Base-by-base conservation (phyloP, 2,329 filamentous ascomycete genomes). In the Colletotrichum theobromicola region DNA sequence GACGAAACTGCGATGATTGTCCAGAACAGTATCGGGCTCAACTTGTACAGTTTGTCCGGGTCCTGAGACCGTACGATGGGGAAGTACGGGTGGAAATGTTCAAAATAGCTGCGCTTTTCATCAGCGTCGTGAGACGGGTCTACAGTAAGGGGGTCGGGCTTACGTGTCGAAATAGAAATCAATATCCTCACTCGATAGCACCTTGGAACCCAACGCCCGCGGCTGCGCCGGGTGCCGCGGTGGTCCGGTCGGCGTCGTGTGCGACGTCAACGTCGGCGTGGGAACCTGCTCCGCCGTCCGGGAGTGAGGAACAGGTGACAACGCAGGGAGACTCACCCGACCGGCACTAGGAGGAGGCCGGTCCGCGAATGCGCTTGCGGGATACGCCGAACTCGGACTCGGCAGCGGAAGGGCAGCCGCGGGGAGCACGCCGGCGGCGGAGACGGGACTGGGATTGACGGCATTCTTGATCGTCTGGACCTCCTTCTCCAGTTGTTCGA, bases 81-180 rank as follows among this genome's bases (percentile, higher is more conserved):
- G 61, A 90, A 84, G 76, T 88, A 89, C 4, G 85, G 85, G 70
- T 91, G 89, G 63, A 87, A 90, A 72, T 83, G 84, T 72, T 88
- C 85, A 74, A 91, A 86, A 77, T 88, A 90, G 71, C 87, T 89
- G 37, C n/a, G 5, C 18, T 10, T n/a, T 21, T 57, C 18, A 16
- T 55, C 21, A 42, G 18, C 13, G 15, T 37, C 28, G 5, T 10
- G 30, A n/a, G 18, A 21, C 2, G 13, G 7, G 9, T 35, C 8
- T 10, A 34, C 32, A 30, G 57, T 2, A n/a, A n/a, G 18, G 2
- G 18, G 2, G 21, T 16, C n/a, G 58, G n/a, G 75, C 82, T 70
- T 76, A 88, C 86, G 87, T 88, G 72, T 88, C 84, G 79, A 90
- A 91, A 76, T 91, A 91, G 78, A 86, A 89, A 69, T 89, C 87